Base-by-base conservation (phyloP, 2,329 filamentous ascomycete genomes). In the Sporothrix euskadiensis region DNA sequence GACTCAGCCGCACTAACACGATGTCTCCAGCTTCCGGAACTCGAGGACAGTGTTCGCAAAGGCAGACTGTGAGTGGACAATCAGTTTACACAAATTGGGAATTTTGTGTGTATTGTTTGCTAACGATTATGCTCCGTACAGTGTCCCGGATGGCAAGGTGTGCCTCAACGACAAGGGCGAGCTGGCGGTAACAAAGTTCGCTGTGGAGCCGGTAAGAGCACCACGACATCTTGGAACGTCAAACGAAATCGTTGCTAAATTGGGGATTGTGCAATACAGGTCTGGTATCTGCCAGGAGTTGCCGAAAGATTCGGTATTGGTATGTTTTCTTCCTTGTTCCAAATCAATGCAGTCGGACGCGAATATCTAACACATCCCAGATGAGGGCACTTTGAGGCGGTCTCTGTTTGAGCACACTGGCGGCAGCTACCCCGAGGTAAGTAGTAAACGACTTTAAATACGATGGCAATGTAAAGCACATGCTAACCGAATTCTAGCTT, bases 401-500 rank as follows among this genome's bases (percentile, higher is more conserved):
- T 92, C 93, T 0, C 85, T 99, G 32, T 98, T 98, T 80, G 96
- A 98, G 80, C 92, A 98, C 79, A 98, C 94, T 0, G 96, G 96
- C 73, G 96, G 96, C 72, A 97, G 93, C 77, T 99, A 97, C 82
- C 96, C 96, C 1, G 96, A 99, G 82, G 87, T 87, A 79, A 74
- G 75, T 75, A 7, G 57, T 69, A 22, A 16, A 52, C 14, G 26
- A 14, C 14, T 30, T 30, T 7, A 8, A 41, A n/a, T n/a, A 14
- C 8, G 1, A 19, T 14, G 8, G 16, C 1, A 4, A 30, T 30
- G 5, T 4, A 5, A 22, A 6, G 5, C 3, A 1, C 12, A 44
- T 19, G 1, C 41, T 63, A 30, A 41, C 19, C 1, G 47, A 16
- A 39, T 10, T 8, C 68, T 75, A 89, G 85, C 87, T 98, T 75